Percentiles rank a stretch among this genome's conserved stretches.
Evolutionary conservation across 2,329 filamentous ascomycete genomes (phyloP).

Genomic region (Pseudocercospora fuligena): DNA sequence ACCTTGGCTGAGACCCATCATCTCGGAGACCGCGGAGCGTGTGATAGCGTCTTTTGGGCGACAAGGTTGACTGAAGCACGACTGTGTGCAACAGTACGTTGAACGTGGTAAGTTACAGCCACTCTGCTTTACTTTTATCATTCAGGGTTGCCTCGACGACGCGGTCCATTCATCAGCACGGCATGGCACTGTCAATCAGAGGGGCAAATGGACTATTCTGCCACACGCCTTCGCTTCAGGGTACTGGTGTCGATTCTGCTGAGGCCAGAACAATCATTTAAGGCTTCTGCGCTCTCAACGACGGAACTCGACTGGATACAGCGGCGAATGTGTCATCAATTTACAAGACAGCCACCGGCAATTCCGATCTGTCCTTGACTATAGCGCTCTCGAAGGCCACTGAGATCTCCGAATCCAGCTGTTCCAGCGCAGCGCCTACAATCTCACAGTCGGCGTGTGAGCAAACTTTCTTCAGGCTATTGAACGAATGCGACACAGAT

Average conservation of each 20-base stretch:
- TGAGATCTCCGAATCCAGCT: conserved; percentile 7
- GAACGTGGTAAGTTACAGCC: neutral
- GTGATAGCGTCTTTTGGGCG: neutral
- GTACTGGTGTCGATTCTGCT: conserved; percentile 19
- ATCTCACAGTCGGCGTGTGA: conserved; percentile 14
- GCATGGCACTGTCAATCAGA: neutral
- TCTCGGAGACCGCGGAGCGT: conserved; percentile 12
- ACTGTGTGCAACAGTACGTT: neutral
- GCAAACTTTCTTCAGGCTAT: conserved; percentile 19
- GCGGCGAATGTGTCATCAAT: conserved; percentile 11
- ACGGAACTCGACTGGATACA: neutral
- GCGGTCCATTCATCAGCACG: neutral
- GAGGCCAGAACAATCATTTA: conserved; percentile 19
- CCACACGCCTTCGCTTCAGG: neutral
- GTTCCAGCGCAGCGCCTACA: neutral
- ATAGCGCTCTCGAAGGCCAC: conserved; percentile 12
- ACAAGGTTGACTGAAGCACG: neutral
- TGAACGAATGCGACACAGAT: conserved; percentile 19
- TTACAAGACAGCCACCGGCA: conserved; percentile 19
- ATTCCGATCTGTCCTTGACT: conserved; percentile 20
- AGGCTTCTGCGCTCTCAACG: conserved; percentile 16
- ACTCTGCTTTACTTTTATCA: neutral
- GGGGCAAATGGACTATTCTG: neutral
- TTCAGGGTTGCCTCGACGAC: neutral
- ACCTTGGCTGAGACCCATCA: conserved; percentile 5